Evolutionary conservation across 176 grass and related monocot genomes (phyloP).

Genomic region (maize (Zea mays)): Zm-B73-REFERENCE-NAM-5.0 NC_050096.1:220287001-220287500

Average conservation of each 20-base stretch:
- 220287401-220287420: background rate
- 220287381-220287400: background rate
- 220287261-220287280: conserved; percentile 3
- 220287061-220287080: background rate
- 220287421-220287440: background rate
- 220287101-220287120: conserved; percentile 25
- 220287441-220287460: background rate
- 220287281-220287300: conserved; percentile 29
- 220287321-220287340: background rate
- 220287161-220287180: background rate
- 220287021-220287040: background rate
- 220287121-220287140: conserved; percentile 3
- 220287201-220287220: background rate
- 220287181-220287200: conserved; percentile 1
- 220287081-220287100: background rate
- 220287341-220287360: background rate
- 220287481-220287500: conserved; percentile 50
- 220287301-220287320: background rate
- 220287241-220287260: background rate
- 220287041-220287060: background rate
- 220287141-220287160: background rate
- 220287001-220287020: background rate
- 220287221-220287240: background rate
- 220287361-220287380: background rate
- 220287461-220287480: background rate